Evolutionary conservation across 176 grass and related monocot species (phyloP), one percentile per base, ranked within the genome.

Genomic region (Cenchrus purpureus): DNA sequence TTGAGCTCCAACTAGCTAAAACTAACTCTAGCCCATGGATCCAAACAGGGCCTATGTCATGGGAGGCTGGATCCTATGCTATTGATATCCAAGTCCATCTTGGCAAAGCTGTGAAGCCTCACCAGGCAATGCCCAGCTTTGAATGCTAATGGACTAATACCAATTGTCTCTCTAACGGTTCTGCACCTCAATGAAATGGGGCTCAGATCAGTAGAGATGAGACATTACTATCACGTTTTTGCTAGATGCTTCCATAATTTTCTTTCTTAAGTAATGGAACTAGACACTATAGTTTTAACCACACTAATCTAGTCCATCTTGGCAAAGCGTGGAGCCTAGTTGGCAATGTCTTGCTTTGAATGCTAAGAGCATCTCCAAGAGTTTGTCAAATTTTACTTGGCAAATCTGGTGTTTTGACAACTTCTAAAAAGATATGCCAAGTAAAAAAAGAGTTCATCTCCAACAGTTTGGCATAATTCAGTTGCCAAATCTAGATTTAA

Each of bases 91-190:
- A 53, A 88, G 85, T 90, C 92, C 86, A 93, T 93, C 92, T 91
- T 93, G 86, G 83, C 86, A 91, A 88, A 91, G 86, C 71, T 43
- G 76, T 58, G 76, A 68, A 74, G 63, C 79, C 69, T 51, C 40
- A 4, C 29, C 29, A 17, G 71, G 76, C 65, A 77, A 84, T 91
- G 83, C 64, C 81, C 75, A 85, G 73, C 78, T 93, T 93, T 91
- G 92, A 93, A 93, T 93, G 92, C 88, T 90, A 93, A 88, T 88
- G 86, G 86, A 90, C 91, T 93, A 17, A 79, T 22, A 89, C 22
- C n/a, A 44, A 79, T 37, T 43, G 8, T 89, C 73, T 87, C 76
- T 79, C 81, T 51, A 71, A 77, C 49, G 20, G 46, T 89, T 92
- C 49, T 70, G 58, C 46, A 34, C 78, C 83, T 61, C 7, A 20